Evolutionary conservation across 1,139 yeast species (phyloP).

Genomic region (Arxiozyma heterogenica): DNA sequence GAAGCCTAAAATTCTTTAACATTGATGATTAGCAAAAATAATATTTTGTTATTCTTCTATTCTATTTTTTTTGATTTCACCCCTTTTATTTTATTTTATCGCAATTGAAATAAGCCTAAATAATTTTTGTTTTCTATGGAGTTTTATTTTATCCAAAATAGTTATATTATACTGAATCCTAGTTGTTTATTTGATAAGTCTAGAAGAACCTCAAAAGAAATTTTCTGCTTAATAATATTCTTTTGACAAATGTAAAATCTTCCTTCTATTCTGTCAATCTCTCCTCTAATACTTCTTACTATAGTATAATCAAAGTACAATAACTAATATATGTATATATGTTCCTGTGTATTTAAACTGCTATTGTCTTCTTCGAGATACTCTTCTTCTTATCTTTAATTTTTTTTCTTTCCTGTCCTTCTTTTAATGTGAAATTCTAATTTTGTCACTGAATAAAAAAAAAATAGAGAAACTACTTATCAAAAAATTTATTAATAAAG

Average conservation of each 20-base stretch:
- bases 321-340: too few relatives aligned
- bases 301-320: neutral
- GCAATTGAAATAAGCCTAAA: neutral
- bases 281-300: too few relatives aligned
- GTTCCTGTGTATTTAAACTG: neutral
- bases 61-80: too few relatives aligned
- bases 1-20: conserved; percentile 23
- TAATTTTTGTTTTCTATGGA: too few relatives aligned
- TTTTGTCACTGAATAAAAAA: neutral
- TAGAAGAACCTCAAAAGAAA: neutral
- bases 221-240: neutral
- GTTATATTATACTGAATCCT: neutral
- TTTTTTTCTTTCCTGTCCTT: neutral
- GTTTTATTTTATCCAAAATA: too few relatives aligned
- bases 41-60: neutral
- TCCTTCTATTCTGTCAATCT: neutral
- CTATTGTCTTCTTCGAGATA: neutral
- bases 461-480: too few relatives aligned
- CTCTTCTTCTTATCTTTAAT: neutral
- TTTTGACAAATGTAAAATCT: too few relatives aligned
- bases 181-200: neutral
- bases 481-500: too few relatives aligned
- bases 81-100: too few relatives aligned
- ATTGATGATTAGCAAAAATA: conserved; percentile 1
- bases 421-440: too few relatives aligned